Percentiles rank a stretch among this genome's conserved stretches.
Evolutionary conservation across 495 filamentous ascomycete species (phyloP).

Genomic region (Neurospora sp.): DNA sequence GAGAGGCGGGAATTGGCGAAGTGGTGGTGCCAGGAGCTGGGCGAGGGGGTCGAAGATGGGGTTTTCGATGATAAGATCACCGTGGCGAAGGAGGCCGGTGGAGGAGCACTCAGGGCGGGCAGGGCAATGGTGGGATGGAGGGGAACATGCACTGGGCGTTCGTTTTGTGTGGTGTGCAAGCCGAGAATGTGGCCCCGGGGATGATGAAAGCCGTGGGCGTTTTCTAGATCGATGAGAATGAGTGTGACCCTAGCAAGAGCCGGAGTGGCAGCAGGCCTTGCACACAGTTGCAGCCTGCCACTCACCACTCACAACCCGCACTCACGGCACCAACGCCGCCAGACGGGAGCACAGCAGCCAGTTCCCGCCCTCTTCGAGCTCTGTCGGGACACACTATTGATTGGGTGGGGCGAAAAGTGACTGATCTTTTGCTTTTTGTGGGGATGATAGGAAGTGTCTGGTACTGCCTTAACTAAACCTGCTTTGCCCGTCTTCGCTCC

Average conservation of each 20-base stretch:
- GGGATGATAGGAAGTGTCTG: background rate
- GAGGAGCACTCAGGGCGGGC: background rate
- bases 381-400: background rate
- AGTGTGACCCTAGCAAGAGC: background rate
- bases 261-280: background rate
- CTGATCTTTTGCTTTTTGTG: background rate
- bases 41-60: background rate
- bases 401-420: background rate
- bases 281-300: background rate
- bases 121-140: background rate
- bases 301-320: background rate
- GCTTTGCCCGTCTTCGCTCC: background rate
- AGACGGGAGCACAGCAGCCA: background rate
- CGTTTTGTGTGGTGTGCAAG: background rate
- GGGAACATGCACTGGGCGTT: background rate
- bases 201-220: background rate
- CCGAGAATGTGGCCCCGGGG: background rate
- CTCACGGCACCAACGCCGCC: background rate
- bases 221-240: background rate
- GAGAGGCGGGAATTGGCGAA: background rate
- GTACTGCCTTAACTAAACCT: background rate
- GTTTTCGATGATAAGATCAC: background rate
- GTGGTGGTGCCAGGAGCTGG: background rate
- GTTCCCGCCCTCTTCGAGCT: background rate
- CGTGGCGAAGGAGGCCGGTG: background rate